phyloP scores from a whole-genome alignment of 106 monocot species.

The Alisma plantagoaquatica region DNA sequence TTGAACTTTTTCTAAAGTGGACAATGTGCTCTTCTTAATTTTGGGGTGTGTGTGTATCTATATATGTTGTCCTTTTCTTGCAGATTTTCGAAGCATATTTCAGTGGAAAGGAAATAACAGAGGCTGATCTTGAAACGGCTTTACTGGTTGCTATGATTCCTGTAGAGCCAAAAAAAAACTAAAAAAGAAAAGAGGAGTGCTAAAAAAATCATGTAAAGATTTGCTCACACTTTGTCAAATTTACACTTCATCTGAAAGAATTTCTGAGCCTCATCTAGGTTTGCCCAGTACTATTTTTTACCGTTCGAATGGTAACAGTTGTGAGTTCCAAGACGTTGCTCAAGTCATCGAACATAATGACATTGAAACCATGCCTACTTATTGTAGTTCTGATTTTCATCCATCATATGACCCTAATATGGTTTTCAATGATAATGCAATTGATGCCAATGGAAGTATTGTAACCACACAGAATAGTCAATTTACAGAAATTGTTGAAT shows the following conservation, averaged over 20 bases:
- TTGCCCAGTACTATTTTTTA: not conserved
- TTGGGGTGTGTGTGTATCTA: no score
- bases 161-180: conserved; percentile 63
- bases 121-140: conserved; percentile 70
- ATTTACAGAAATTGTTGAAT: no score
- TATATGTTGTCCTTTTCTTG: no score
- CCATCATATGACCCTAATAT: no score
- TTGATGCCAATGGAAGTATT: no score
- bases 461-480: no score
- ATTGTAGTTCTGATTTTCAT: no score
- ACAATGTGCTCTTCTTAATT: no score
- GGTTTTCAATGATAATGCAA: no score
- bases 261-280: conserved; percentile 8
- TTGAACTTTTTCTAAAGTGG: no score
- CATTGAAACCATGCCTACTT: not conserved
- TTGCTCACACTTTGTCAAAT: conserved; percentile 4
- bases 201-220: conserved; percentile 16
- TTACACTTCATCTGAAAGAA: conserved; percentile 3
- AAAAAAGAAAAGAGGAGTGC: conserved; percentile 65
- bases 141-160: conserved; percentile 91
- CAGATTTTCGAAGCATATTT: conserved; percentile 77
- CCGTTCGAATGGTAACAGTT: no score
- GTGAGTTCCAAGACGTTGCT: no score
- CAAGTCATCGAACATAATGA: not conserved
- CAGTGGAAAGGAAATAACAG: conserved; percentile 65